phyloP scores from a whole-genome alignment of 2,329 filamentous ascomycete genomes.

The Alternaria incomplexa region DNA sequence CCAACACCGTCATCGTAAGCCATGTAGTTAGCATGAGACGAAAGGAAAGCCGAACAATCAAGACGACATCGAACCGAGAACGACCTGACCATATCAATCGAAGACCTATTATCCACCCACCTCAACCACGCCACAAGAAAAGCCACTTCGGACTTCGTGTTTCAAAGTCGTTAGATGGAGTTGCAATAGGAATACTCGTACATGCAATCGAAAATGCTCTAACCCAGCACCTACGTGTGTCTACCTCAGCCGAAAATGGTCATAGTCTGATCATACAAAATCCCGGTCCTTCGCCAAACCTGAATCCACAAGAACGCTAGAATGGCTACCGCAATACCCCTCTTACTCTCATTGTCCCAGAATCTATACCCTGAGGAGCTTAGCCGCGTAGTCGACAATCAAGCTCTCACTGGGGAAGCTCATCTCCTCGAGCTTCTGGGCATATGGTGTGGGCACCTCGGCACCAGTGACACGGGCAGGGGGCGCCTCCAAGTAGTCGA shows the following conservation, averaged over 20 bases:
- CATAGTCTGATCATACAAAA: constrained; percentile 36
- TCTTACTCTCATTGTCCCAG: neutral
- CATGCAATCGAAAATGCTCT: constrained; percentile 27
- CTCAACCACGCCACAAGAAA: too few species aligned
- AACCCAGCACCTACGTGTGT: neutral
- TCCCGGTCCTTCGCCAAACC: neutral
- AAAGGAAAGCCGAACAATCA: too few species aligned
- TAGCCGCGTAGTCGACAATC: constrained; percentile 86
- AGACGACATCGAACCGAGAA: too few species aligned
- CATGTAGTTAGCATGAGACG: too few species aligned
- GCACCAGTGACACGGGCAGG: constrained; percentile 94
- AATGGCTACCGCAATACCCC: neutral
- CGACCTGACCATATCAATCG: too few species aligned
- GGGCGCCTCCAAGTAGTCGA: constrained; percentile 95
- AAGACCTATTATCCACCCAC: too few species aligned
- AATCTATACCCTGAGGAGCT: constrained; percentile 78
- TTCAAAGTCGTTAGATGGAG: neutral
- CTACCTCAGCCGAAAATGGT: constrained; percentile 11
- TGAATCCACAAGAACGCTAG: neutral
- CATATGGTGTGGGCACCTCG: constrained; percentile 96
- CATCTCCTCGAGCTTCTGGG: constrained; percentile 91
- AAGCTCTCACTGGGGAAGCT: constrained; percentile 88
- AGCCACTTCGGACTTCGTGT: too few species aligned
- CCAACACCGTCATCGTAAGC: too few species aligned
- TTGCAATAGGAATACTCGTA: constrained; percentile 25